Conservation (phyloP, 768 basidiomycete genomes). For the Agaricus sinodeliciosus region DNA sequence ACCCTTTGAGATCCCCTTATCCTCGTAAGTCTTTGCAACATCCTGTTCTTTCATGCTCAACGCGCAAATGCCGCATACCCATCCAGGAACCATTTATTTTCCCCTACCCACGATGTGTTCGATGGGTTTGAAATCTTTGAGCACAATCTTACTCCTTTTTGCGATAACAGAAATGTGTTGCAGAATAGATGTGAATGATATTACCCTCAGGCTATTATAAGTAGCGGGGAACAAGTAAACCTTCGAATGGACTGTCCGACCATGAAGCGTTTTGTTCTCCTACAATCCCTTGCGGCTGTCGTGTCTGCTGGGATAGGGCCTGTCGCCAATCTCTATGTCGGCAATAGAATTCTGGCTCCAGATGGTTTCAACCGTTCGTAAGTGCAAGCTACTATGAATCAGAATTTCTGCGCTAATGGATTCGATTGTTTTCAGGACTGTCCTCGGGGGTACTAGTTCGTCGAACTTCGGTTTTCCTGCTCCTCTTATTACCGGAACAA, state of each 20-base stretch:
- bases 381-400: slow-evolving; percentile 11
- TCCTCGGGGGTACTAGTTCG: slow-evolving; percentile 22
- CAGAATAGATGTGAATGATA: no score
- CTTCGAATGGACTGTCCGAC: neutral
- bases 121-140: no score
- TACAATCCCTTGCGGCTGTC: slow-evolving; percentile 1
- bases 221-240: neutral
- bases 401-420: neutral
- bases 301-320: slow-evolving; percentile 22
- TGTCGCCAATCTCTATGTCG: slow-evolving; percentile 27
- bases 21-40: no score
- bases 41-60: no score
- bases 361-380: slow-evolving; percentile 43
- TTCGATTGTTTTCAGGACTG: slow-evolving; percentile 16
- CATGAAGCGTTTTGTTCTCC: slow-evolving; percentile 1
- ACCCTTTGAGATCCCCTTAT: no score
- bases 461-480: slow-evolving; percentile 19
- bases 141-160: no score
- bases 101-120: no score
- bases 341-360: slow-evolving; percentile 37
- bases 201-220: neutral
- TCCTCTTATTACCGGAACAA: slow-evolving; percentile 23
- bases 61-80: no score
- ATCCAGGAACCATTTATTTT: no score
- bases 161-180: no score